Evolutionary conservation across 1,284 basidiomycete genomes (phyloP), one percentile per base, ranked within the genome.

Genomic region (Ceratobasidium theobromae): DNA sequence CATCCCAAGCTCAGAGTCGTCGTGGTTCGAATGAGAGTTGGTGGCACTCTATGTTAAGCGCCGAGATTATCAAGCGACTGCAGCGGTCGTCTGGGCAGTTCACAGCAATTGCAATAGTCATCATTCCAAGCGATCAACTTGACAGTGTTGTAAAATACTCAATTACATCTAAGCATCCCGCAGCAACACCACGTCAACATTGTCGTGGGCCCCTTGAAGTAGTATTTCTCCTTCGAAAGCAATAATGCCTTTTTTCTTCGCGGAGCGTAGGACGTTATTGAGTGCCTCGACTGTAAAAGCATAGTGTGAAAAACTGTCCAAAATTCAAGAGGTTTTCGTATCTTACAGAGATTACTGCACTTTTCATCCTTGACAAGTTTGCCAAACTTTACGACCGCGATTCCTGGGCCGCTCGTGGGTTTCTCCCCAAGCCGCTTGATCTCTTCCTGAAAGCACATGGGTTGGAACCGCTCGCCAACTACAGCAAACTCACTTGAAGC

Each of bases 271-370:
- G 6, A 65, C 67, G 30, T 65, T 65, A 49, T 66, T 67, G 2
- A 70, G 64, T 1, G 69, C 69, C 30, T 70, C 69, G 45, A 70
- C 69, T 70, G 43, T 6, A 45, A 11, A 11, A 45, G 6, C 9
- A 45, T 5, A 21, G 28, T 8, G 14, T 18, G 40, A 18, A 18
- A 14, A 9, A 41, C 18, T 11, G 25, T 33, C 21, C 28, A 51
- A 25, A 23, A 49, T 14, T 12, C 46, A 18, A 27, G 43, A 14
- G 21, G n/a, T 6, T 4, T 11, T 66, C 32, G 53, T 25, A n/a
- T n/a, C 67, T 49, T 28, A 70, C 69, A 70, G 18, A 70, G 66
- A 48, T 70, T 70, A 57, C 67, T 68, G 41, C 53, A 60, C 16
- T 48, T 65, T 48, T 70, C 67, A 33, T 70, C 69, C 32, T 65